A percentile compares a stretch with the other conserved stretches of the same genome.
These are phyloP conservation scores for Lactifluus piperatus DNA, from an alignment of 768 basidiomycete species.

Conservation along the genomic window DNA sequence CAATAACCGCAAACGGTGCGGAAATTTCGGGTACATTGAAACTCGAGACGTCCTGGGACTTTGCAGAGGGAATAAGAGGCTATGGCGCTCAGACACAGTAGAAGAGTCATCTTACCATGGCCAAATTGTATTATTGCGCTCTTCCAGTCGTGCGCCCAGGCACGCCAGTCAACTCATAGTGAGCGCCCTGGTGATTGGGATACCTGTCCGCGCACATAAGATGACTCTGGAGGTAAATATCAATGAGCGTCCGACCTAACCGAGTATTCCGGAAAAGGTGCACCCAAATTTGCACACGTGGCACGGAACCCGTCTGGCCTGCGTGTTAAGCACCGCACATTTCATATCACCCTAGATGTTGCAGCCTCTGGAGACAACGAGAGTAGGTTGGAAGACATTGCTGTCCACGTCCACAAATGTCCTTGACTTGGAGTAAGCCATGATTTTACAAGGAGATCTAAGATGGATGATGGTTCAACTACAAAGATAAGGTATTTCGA, in stretches of 20 bases:
- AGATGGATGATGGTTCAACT: neutral
- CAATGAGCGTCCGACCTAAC: neutral
- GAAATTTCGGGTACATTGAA: slow-evolving; percentile 70
- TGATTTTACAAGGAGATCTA: neutral
- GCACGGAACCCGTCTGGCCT: too few relatives aligned
- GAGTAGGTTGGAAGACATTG: too few relatives aligned
- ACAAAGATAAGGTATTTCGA: neutral
- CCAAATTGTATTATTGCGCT: slow-evolving; percentile 4
- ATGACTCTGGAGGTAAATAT: neutral
- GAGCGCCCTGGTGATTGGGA: too few relatives aligned
- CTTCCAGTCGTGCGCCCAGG: neutral
- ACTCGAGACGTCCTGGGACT: slow-evolving; percentile 78
- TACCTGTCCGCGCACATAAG: neutral
- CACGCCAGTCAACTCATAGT: neutral
- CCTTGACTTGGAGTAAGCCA: too few relatives aligned
- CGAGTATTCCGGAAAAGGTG: neutral
- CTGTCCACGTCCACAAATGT: too few relatives aligned
- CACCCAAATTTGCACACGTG: neutral
- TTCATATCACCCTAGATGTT: neutral
- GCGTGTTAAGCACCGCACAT: neutral
- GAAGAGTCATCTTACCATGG: slow-evolving; percentile 13
- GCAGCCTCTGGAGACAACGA: too few relatives aligned
- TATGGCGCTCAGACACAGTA: slow-evolving; percentile 90
- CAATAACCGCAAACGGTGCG: slow-evolving; percentile 68
- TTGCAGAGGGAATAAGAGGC: slow-evolving; percentile 86